Conservation (phyloP, 2,329 filamentous ascomycete genomes). For the Phialophora macrospora region DNA sequence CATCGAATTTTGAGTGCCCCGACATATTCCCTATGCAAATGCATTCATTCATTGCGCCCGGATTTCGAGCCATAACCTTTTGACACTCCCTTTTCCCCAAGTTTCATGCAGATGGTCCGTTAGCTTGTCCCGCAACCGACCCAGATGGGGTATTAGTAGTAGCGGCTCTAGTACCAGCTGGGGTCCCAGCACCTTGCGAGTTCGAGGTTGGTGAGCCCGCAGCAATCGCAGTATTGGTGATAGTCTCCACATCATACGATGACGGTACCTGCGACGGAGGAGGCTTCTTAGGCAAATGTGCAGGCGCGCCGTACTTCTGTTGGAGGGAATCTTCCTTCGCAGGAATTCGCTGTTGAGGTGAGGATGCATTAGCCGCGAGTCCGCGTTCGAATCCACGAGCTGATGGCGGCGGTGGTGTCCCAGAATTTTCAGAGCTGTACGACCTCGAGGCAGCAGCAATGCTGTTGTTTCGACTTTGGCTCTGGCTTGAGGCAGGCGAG, state of each 20-base stretch:
- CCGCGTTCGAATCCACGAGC: constrained; percentile 30
- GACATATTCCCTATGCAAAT: not conserved
- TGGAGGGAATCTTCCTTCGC: constrained; percentile 37
- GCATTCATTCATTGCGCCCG: constrained; percentile 3
- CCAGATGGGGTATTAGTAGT: not conserved
- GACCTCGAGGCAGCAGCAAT: constrained; percentile 33
- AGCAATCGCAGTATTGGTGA: constrained; percentile 5
- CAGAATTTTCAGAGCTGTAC: constrained; percentile 18
- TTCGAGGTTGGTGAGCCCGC: not conserved
- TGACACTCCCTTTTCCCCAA: not conserved
- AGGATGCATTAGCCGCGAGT: constrained; percentile 15
- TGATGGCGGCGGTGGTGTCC: constrained; percentile 6
- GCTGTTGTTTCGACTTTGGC: constrained; percentile 41
- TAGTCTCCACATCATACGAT: constrained; percentile 48
- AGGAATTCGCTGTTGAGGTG: constrained; percentile 16
- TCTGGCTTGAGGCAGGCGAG: constrained; percentile 37
- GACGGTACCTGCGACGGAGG: constrained; percentile 51
- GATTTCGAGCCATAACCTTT: not conserved
- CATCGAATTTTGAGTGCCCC: not conserved
- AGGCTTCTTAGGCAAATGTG: constrained; percentile 56
- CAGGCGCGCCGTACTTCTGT: constrained; percentile 57
- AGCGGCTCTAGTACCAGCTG: not conserved
- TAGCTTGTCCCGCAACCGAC: not conserved
- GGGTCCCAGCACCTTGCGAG: not conserved
- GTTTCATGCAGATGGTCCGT: not conserved